Percentiles rank a stretch among this genome's conserved stretches.
Evolutionary conservation across 768 basidiomycete species (phyloP).

Genomic region (Pleurotus giganteus): DNA sequence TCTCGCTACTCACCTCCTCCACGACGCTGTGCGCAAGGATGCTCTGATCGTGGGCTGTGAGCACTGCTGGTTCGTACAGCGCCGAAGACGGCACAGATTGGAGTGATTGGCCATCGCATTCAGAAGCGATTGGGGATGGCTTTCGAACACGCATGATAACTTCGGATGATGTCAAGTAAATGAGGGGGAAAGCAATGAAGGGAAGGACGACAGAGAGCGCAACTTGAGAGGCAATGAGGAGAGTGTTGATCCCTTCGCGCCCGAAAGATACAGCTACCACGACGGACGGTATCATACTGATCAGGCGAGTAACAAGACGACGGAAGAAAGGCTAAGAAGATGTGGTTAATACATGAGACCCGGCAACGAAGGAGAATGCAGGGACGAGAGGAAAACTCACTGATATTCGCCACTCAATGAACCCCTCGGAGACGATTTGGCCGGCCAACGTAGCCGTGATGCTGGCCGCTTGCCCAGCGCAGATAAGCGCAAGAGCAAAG

Average conservation of each 20-base stretch:
- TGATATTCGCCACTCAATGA: slow-evolving; percentile 73
- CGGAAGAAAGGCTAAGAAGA: slow-evolving; percentile 50
- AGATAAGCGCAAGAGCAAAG: slow-evolving; percentile 75
- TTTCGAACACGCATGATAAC: slow-evolving; percentile 61
- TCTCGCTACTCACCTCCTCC: neutral
- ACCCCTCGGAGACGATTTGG: slow-evolving; percentile 79
- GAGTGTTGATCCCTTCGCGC: slow-evolving; percentile 55
- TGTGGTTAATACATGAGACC: neutral
- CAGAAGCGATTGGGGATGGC: slow-evolving; percentile 15
- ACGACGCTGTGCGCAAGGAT: neutral
- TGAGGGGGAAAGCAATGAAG: slow-evolving; percentile 69
- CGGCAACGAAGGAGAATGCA: neutral
- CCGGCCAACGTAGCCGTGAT: slow-evolving; percentile 79
- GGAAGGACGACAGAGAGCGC: slow-evolving; percentile 71
- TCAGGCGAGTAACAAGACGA: slow-evolving; percentile 64
- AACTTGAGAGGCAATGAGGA: slow-evolving; percentile 79
- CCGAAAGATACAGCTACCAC: slow-evolving; percentile 70
- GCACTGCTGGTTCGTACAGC: neutral
- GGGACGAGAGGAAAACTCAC: too few relatives aligned
- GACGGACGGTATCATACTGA: slow-evolving; percentile 70
- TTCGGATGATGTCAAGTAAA: slow-evolving; percentile 64
- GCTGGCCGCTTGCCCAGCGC: slow-evolving; percentile 74
- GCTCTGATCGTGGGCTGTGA: neutral
- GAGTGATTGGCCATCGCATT: slow-evolving; percentile 1
- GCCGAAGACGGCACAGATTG: neutral